Evolutionary conservation across 129 eudicot species (phyloP), one percentile per base, ranked within the genome.

Genomic region (Chrysanthemum seticuspe): DNA sequence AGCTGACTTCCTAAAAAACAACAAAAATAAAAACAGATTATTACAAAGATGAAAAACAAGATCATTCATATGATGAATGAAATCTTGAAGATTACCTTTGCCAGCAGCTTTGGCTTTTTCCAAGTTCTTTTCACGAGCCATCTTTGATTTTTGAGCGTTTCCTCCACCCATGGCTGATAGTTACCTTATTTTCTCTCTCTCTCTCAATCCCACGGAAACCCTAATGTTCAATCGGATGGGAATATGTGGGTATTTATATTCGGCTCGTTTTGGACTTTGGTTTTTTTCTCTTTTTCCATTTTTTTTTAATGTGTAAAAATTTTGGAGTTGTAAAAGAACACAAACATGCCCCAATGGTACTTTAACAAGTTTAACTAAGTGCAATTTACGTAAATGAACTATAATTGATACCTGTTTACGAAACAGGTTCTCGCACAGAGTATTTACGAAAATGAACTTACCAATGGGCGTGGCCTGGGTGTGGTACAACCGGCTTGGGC

Each of bases 101-200:
- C 69, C 78, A 64, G 82, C 88, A 59, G 80, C 80, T 80, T 74
- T 89, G 21, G 77, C 76, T 82, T 92, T 89, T 86, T 92, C 96
- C 82, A 87, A 36, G 76, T 92, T 89, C 89, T 71, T 92, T 80
- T 92, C 98, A 36, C 98, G 96, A 62, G 98, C 98, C 96, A 85
- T 92, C 83, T 92, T 92, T 10, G 98, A 81, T 73, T 92, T 92
- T 86, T 92, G 98, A 40, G 84, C 98, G 48, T 92, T 92, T 81
- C 98, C 98, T 57, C 98, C 98, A 21, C 97, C 97, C 97, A 91
- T 88, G 65, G 62, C 74, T 79, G 53, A 6, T 40, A 23, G 25
- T 23, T 23, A 40, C 51, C 59, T 25, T 60, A 18, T 34, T 47
- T 2, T 45, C 49, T 69, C 45, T 45, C 23, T 44, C 29, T 23